Evolutionary conservation across 192 early-diverging fungal species (phyloP).

Genomic region (Gigaspora rosea): DNA sequence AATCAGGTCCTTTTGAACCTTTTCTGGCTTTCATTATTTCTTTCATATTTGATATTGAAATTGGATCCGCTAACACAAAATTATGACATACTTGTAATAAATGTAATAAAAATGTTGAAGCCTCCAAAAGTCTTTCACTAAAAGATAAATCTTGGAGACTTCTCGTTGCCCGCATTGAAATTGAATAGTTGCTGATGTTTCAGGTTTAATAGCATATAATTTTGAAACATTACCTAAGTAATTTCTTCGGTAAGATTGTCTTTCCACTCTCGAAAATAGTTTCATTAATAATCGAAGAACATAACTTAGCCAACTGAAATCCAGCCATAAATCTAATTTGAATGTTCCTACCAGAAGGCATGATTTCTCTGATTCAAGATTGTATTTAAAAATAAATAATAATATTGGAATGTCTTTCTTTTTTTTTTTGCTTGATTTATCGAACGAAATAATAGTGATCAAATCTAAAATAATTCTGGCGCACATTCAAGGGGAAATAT

Average conservation of each 20-base stretch:
- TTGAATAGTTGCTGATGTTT: not conserved
- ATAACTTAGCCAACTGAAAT: slow-evolving; percentile 17
- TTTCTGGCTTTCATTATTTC: not conserved
- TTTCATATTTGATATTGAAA: slow-evolving; percentile 7
- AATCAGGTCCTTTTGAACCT: not conserved
- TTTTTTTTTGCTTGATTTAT: not conserved
- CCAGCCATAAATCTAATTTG: slow-evolving; percentile 16
- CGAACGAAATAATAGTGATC: not conserved
- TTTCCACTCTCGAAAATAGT: not conserved
- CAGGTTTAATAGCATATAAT: not conserved
- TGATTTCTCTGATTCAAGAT: slow-evolving; percentile 12
- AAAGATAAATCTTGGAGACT: slow-evolving; percentile 12
- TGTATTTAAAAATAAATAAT: not conserved
- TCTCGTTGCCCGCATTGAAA: slow-evolving; percentile 5
- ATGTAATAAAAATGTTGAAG: not conserved
- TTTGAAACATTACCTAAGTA: not conserved
- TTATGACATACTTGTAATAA: slow-evolving; percentile 23
- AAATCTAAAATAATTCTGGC: slow-evolving; percentile 31
- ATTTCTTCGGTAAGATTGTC: not conserved
- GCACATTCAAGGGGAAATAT: not conserved
- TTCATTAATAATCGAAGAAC: slow-evolving; percentile 7
- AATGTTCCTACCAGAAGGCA: slow-evolving; percentile 30
- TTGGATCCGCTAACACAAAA: not conserved
- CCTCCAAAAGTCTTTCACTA: not conserved
- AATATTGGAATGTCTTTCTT: not conserved